A percentile compares a stretch with the other conserved stretches of the same genome.
These are phyloP conservation scores for Seiridium unicorne DNA, from an alignment of 2,329 filamentous ascomycete species.

Conservation along the genomic window DNA sequence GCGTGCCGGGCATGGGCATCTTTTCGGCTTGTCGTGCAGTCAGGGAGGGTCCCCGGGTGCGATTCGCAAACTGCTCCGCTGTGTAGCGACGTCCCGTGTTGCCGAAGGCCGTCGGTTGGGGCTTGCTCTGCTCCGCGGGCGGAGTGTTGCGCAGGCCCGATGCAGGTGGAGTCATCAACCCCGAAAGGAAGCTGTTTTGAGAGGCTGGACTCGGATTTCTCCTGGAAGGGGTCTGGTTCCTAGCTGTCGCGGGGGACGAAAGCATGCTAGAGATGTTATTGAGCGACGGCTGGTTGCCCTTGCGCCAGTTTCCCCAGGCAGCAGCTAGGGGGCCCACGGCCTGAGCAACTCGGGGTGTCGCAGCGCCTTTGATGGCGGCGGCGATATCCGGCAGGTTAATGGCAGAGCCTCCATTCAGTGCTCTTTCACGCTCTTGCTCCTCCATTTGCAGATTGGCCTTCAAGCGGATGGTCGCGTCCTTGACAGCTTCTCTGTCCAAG, in stretches of 20 bases:
- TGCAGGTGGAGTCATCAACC: slow-evolving; percentile 85
- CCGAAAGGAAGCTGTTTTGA: slow-evolving; percentile 65
- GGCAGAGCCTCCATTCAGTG: slow-evolving; percentile 67
- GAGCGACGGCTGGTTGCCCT: slow-evolving; percentile 55
- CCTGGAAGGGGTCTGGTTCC: slow-evolving; percentile 55
- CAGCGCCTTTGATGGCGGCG: slow-evolving; percentile 71
- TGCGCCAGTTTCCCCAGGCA: slow-evolving; percentile 97
- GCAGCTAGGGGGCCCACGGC: slow-evolving; percentile 75
- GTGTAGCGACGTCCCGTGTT: slow-evolving; percentile 59
- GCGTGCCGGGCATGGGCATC: slow-evolving; percentile 37
- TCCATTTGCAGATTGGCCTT: slow-evolving; percentile 98
- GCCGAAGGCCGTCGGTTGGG: slow-evolving; percentile 60
- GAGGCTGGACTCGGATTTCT: slow-evolving; percentile 45
- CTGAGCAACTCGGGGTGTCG: slow-evolving; percentile 80
- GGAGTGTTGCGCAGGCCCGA: slow-evolving; percentile 67
- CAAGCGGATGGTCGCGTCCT: slow-evolving; percentile 88
- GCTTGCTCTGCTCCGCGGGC: slow-evolving; percentile 34
- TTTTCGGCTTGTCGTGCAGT: slow-evolving; percentile 38
- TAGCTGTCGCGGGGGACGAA: slow-evolving; percentile 39
- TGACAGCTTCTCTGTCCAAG: slow-evolving; percentile 77
- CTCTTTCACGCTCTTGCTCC: slow-evolving; percentile 88
- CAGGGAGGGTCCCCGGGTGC: slow-evolving; percentile 28
- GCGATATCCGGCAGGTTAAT: slow-evolving; percentile 74
- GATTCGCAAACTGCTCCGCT: slow-evolving; percentile 45
- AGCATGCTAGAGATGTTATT: slow-evolving; percentile 46